phyloP scores from a whole-genome alignment of 345 rosid species.

The Citrus mangshanensis region DNA sequence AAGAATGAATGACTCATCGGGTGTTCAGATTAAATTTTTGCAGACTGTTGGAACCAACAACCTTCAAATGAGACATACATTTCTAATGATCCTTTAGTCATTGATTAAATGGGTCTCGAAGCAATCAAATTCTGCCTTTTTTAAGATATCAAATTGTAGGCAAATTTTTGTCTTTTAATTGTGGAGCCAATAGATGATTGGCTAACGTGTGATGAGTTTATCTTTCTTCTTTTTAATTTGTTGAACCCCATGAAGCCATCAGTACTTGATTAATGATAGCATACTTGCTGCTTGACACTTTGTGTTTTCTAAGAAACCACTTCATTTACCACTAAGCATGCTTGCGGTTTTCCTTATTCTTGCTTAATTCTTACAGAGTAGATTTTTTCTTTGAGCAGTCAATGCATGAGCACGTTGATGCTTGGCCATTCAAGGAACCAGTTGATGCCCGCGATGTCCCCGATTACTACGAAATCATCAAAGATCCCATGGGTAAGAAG shows the following conservation, averaged over 20 bases:
- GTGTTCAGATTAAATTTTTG: background rate
- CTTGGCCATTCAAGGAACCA: constrained; percentile 99
- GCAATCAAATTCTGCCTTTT: background rate
- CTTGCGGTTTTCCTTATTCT: background rate
- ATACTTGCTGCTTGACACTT: background rate
- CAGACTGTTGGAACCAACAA: background rate
- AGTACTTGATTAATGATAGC: background rate
- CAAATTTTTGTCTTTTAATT: background rate
- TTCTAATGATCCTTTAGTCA: background rate
- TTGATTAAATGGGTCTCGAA: background rate
- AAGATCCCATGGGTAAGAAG: constrained; percentile 93
- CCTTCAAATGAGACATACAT: background rate
- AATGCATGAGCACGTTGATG: constrained; percentile 92
- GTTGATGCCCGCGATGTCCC: constrained; percentile 95
- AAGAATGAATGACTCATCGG: background rate
- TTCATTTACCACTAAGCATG: background rate
- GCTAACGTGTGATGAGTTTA: background rate
- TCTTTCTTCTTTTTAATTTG: background rate
- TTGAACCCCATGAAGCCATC: background rate
- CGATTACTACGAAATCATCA: constrained; percentile 95
- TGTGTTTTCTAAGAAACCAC: background rate
- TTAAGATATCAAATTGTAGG: background rate
- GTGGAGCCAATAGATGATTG: background rate
- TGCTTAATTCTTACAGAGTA: constrained; percentile 10
- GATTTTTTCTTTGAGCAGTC: constrained; percentile 46